phyloP scores from a whole-genome alignment of 768 basidiomycete species.

The Antrodiella citrinella region DNA sequence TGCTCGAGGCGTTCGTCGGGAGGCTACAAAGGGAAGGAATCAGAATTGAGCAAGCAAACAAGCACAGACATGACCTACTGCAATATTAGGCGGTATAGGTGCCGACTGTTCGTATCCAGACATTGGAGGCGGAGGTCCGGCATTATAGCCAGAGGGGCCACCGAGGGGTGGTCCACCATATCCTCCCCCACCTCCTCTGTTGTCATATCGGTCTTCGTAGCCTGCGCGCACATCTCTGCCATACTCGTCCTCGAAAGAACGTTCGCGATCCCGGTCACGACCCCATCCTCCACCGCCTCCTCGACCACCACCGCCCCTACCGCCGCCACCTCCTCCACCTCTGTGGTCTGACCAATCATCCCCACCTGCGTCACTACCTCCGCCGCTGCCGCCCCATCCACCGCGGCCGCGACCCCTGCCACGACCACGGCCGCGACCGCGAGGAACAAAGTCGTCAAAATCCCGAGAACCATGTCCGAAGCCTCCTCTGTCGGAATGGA shows the following conservation, averaged over 20 bases:
- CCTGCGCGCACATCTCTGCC: conserved; percentile 16
- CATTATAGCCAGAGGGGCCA: conserved; percentile 29
- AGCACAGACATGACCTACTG: conserved; percentile 20
- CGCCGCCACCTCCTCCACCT: conserved; percentile 32
- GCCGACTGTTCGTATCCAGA: conserved; percentile 18
- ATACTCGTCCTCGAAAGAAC: conserved; percentile 16
- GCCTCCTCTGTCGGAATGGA: conserved; percentile 24
- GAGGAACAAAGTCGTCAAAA: conserved; percentile 36
- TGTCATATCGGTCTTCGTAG: conserved; percentile 19
- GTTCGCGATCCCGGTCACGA: conserved; percentile 15
- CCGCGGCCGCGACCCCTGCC: conserved; percentile 28
- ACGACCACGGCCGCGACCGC: conserved; percentile 28
- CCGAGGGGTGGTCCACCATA: conserved; percentile 18
- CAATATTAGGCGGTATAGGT: conserved; percentile 25
- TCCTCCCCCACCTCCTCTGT: conserved; percentile 19
- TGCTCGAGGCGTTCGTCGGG: conserved; percentile 80
- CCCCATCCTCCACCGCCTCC: conserved; percentile 21
- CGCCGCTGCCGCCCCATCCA: conserved; percentile 25
- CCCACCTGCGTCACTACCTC: conserved; percentile 32
- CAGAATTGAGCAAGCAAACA: not conserved
- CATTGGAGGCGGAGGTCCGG: conserved; percentile 25
- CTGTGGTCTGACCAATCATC: conserved; percentile 21
- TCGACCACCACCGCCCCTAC: conserved; percentile 28
- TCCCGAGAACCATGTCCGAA: conserved; percentile 31
- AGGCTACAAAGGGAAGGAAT: conserved; percentile 25